Base-by-base conservation (phyloP, 805 yeast genomes). In the Suhomyces kilbournensis region DNA sequence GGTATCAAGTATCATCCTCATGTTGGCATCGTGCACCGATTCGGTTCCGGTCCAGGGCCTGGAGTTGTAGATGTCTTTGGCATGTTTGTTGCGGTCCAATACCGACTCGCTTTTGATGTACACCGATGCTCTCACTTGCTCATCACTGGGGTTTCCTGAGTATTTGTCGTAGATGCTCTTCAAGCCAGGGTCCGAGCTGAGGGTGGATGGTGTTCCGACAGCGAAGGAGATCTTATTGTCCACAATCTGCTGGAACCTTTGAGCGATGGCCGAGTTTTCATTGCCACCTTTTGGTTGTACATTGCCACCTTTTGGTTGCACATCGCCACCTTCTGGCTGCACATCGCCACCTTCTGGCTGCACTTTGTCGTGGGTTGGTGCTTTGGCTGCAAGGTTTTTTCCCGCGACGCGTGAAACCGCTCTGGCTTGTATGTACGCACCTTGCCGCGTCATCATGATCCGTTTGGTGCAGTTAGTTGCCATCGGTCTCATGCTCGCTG, bases 11-110 rank as follows among this genome's bases (percentile, higher is more conserved):
- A 84, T 63, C 87, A 85, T 80, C 38, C 90, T 66, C 32, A 76
- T 60, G 4, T 75, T 71, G 3, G 81, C 66, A 49, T 83, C 89
- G 5, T 67, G 56, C 1, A 62, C 62, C 3, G 66, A 50, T 55
- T 85, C 89, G 3, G 69, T 62, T 0, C 91, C 91, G 0, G 69
- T 71, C 91, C 91, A 85, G 0, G 86, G 85, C 22, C 55, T 56
- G 0, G 81, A 59, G 52, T 69, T 60, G 2, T 90, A 68, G 8
- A 66, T 56, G 14, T 63, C 64, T 39, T 56, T 58, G 2, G 71
- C 74, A 53, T 68, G 74, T 39, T 65, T 66, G 53, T 69, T 70
- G 38, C 52, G 53, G 14, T 54, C 53, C 8, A 71, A 54, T 2
- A 65, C 49, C 2, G 59, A 59, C 50, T 75, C 77, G 57, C 70